phyloP scores from a whole-genome alignment of 2,329 filamentous ascomycete genomes.

The Coleophoma eucalyptorum region DNA sequence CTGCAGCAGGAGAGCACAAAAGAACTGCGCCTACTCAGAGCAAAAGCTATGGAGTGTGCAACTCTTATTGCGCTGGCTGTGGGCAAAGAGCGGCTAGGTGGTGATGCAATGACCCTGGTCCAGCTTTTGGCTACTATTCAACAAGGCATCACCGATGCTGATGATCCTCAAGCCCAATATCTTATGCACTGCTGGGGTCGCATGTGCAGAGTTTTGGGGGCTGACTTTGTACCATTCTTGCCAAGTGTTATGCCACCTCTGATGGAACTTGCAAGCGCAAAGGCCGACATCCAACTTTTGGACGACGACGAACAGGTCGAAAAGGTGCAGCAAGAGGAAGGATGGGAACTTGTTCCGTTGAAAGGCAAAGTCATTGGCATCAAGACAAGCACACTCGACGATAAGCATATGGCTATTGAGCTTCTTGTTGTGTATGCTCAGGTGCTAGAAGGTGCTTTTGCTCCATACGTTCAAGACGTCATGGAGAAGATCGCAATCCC shows the following conservation, averaged over 20 bases:
- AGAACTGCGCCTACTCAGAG: constrained; percentile 84
- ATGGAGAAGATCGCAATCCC: constrained; percentile 97
- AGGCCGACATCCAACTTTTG: constrained; percentile 93
- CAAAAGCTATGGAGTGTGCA: constrained; percentile 98
- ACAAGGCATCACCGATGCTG: constrained; percentile 77
- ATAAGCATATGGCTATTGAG: constrained; percentile 99
- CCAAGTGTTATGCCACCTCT: constrained; percentile 92
- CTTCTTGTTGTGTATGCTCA: constrained; percentile 96
- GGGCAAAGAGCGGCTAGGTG: constrained; percentile 85
- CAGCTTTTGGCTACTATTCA: constrained; percentile 87
- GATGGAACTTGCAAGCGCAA: constrained; percentile 84
- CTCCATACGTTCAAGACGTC: constrained; percentile 85
- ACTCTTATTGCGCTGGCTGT: constrained; percentile 94
- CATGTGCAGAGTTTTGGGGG: constrained; percentile 92
- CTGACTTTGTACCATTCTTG: constrained; percentile 90
- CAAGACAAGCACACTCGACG: constrained; percentile 92
- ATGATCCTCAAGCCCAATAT: constrained; percentile 95
- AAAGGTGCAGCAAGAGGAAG: constrained; percentile 88
- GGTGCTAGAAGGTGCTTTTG: constrained; percentile 88
- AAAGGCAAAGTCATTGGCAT: constrained; percentile 99
- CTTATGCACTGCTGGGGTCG: constrained; percentile 98
- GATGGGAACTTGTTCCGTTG: constrained; percentile 94
- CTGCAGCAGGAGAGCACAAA: constrained; percentile 87
- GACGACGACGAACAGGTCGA: constrained; percentile 95
- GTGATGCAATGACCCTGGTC: constrained; percentile 83